Base-by-base conservation (phyloP, 768 basidiomycete species). In the Suillus tomentosus region DNA sequence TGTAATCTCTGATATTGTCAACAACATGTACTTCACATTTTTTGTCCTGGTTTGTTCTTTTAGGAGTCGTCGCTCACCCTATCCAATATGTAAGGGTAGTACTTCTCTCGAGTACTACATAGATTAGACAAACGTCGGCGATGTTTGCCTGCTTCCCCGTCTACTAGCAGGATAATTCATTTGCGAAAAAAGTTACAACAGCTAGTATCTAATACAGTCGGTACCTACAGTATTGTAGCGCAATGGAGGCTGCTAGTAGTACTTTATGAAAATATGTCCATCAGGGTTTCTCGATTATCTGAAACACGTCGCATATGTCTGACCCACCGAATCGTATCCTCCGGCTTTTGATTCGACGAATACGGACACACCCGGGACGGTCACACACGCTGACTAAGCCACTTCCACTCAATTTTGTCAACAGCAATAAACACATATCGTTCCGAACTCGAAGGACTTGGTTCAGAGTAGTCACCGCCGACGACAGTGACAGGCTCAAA, bases 401-500 rank as follows among this genome's bases (percentile, higher is more conserved):
- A 31, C 24, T 9, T 1, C 37, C 37, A 9, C 22, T 31, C 40
- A 58, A 58, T 27, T 58, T 58, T 58, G 57, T 24, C 42, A 58
- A 58, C 57, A 58, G 19, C 17, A 19, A 19, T 54, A 54, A 58
- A 58, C 19, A 39, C 57, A 40, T 40, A 58, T 11, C 40, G 24
- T 58, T 31, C 57, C 24, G 39, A 54, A n/a, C 31, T 31, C 17
- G 27, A 39, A 56, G 22, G 13, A 10, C 55, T 39, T 37, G 39
- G 24, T 17, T 42, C 50, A 45, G 47, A 56, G 60, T 55, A 62
- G 40, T 60, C 70, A 27, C 60, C 61, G 48, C 66, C 39, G 53
- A 66, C 68, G 37, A 66, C 59, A 54, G 66, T 62, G 54, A 64
- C 66, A 66, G 67, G 66, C 62, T 42, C 57, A 59, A 59, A 56